Conservation (phyloP, 352 stramenopile genomes). For the Saprolegnia diclina region DNA sequence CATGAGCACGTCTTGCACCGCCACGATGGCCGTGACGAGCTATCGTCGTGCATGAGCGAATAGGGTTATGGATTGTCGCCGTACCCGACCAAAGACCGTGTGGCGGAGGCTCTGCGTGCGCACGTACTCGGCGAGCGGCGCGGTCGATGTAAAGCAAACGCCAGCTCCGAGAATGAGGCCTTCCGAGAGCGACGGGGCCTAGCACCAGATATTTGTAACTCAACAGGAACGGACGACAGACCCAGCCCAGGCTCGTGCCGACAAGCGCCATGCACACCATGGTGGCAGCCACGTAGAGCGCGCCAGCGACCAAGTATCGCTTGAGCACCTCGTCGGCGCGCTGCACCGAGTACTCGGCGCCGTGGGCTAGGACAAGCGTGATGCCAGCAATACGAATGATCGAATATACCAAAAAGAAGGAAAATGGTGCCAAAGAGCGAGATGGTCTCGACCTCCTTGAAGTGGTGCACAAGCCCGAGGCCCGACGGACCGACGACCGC, state of each 20-base stretch:
- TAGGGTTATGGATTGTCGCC: too few relatives aligned
- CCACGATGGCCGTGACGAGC: constrained; percentile 81
- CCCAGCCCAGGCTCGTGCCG: constrained; percentile 69
- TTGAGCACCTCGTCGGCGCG: constrained; percentile 60
- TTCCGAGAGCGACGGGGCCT: constrained; percentile 66
- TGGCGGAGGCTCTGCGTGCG: constrained; percentile 74
- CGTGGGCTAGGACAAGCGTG: constrained; percentile 35
- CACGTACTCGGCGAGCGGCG: constrained; percentile 77
- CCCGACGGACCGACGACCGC: constrained; percentile 87
- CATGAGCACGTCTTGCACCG: constrained; percentile 80
- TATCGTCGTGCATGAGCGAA: constrained; percentile 28
- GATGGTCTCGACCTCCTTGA: constrained; percentile 90
- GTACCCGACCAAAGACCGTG: constrained; percentile 67
- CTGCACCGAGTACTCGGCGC: constrained; percentile 63
- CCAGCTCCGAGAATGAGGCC: constrained; percentile 69
- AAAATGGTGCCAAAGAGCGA: constrained; percentile 93
- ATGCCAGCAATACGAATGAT: neutral
- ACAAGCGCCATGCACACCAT: constrained; percentile 66
- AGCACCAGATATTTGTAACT: constrained; percentile 7
- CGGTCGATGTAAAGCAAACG: constrained; percentile 79
- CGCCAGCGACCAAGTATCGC: constrained; percentile 62
- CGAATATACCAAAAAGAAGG: constrained; percentile 69
- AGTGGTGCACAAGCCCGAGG: constrained; percentile 74
- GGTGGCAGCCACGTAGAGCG: constrained; percentile 65
- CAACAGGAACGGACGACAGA: constrained; percentile 26